Evolutionary conservation across 2,329 filamentous ascomycete species (phyloP), one percentile per base, ranked within the genome.

Genomic region (Ophiostoma fasciatum): DNA sequence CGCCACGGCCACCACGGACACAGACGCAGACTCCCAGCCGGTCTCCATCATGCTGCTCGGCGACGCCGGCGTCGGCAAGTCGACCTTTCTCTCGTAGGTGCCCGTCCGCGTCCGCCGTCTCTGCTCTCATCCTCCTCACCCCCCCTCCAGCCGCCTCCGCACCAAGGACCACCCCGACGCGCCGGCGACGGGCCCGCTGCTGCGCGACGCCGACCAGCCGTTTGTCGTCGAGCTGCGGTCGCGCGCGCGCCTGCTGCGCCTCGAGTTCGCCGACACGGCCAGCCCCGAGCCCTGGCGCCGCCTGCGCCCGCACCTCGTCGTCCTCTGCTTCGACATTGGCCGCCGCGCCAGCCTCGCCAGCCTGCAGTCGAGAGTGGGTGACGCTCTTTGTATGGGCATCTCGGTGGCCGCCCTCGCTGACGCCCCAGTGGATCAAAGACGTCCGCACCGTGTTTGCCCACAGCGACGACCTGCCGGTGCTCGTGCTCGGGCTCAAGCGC

Each of bases 251-350:
- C 52, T 56, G 8, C 71, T 68, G 47, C 61, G 66, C 19, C 60
- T 77, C 43, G 67, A 74, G 48, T 73, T 76, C 46, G 67, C 64
- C 44, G 73, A 77, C 48, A 75, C 71, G 1, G 63, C 66, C 8
- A 63, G 61, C 46, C 70, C 72, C 5, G 64, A 69, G 18, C 68
- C 62, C 48, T 78, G 73, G 73, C 63, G 58, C 31, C 55, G 67
- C n/a, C 55, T 75, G 14, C 60, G 61, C 12, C 73, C 73, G 0
- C 65, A 77, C 49, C 55, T 76, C 21, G 55, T 75, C 34, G 55
- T 75, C 20, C 54, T 76, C 39, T 76, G 72, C 53, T 77, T 70
- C 47, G 71, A 75, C 47, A 73, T 77, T 47, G 69, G 66, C 51
- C 65, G 68, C 42, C 61, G 72, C 28, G 49, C 67, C 29, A 73